A percentile compares a stretch with the other conserved stretches of the same genome.
These are phyloP conservation scores for Oryza brachyantha DNA, from an alignment of 176 grass and related monocot species.

Conservation along the genomic window DNA sequence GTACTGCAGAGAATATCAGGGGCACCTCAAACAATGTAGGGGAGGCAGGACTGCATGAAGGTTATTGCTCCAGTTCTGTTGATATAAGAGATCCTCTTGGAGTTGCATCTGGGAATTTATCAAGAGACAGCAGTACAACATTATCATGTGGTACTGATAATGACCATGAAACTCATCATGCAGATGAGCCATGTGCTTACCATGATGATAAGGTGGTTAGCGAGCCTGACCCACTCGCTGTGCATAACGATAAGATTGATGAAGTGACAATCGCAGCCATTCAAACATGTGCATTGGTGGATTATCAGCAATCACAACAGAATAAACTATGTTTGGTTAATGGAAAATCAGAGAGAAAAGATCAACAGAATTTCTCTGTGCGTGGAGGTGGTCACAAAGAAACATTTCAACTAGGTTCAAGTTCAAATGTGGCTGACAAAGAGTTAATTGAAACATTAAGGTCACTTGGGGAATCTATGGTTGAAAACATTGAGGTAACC, in stretches of 20 bases:
- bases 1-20: constrained; percentile 18
- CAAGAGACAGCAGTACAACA: constrained; percentile 33
- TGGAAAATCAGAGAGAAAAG: constrained; percentile 28
- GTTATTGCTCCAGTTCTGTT: constrained; percentile 17
- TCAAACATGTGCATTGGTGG: constrained; percentile 29
- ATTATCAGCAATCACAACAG: constrained; percentile 23
- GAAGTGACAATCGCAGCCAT: constrained; percentile 18
- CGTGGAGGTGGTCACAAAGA: constrained; percentile 34
- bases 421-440: constrained; percentile 47
- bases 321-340: constrained; percentile 16
- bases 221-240: constrained; percentile 25
- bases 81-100: constrained; percentile 33
- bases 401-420: constrained; percentile 27
- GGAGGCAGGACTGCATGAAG: constrained; percentile 6
- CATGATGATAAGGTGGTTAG: constrained; percentile 26
- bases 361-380: neutral
- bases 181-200: constrained; percentile 30
- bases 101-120: constrained; percentile 32
- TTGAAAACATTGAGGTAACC: constrained; percentile 89
- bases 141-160: constrained; percentile 33
- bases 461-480: constrained; percentile 73
- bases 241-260: constrained; percentile 29
- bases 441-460: constrained; percentile 59
- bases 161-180: constrained; percentile 33
- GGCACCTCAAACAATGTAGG: constrained; percentile 28